Evolutionary conservation across 306 rosid species (phyloP).

Genomic region (Potentilla sterilis): DNA sequence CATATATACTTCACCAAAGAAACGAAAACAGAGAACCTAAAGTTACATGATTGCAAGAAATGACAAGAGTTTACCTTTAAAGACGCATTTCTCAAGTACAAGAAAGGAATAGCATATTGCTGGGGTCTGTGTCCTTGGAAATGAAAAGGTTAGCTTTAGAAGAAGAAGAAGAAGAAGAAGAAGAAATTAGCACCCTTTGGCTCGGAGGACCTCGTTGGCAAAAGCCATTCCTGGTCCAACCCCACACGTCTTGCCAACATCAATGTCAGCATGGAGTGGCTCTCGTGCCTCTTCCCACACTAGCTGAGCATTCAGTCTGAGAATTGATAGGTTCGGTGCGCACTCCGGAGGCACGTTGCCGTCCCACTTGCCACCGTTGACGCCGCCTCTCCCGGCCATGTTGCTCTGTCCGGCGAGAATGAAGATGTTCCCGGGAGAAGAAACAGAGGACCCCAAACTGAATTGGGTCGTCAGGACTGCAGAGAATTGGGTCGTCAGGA

Average conservation of each 20-base stretch:
- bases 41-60: constrained; percentile 4
- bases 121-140: constrained; percentile 3
- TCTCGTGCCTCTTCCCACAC: constrained; percentile 57
- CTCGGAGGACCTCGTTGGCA: constrained; percentile 43
- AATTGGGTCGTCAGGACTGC: background rate
- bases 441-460: background rate
- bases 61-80: constrained; percentile 7
- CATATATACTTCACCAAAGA: background rate
- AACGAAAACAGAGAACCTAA: background rate
- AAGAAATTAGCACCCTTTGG: background rate
- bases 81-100: constrained; percentile 1
- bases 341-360: constrained; percentile 36
- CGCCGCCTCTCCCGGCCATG: constrained; percentile 73
- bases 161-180: constrained; percentile 29
- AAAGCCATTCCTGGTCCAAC: constrained; percentile 62
- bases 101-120: constrained; percentile 9
- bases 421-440: constrained; percentile 30
- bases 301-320: constrained; percentile 32
- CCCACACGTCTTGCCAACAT: constrained; percentile 50
- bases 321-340: constrained; percentile 30
- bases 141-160: constrained; percentile 21
- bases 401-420: constrained; percentile 68
- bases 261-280: constrained; percentile 61
- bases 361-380: constrained; percentile 33
- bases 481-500: too few species aligned